Conservation (phyloP, 73 alveolate species). For the Loxodes magnus region DNA sequence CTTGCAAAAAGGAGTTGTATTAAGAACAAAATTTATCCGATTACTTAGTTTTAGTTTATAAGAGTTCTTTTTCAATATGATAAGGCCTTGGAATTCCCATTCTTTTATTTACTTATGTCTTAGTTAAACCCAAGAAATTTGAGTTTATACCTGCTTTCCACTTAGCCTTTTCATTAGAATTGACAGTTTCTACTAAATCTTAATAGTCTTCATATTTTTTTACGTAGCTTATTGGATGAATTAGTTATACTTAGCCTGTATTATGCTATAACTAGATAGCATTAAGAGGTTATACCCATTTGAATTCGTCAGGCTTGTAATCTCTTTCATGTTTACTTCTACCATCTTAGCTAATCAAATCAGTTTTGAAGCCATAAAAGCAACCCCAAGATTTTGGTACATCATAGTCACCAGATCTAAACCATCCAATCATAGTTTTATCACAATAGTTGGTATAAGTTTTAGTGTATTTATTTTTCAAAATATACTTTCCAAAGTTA, state of each 20-base stretch:
- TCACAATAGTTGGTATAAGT: conserved; percentile 31
- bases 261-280: background rate
- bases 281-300: too few relatives aligned
- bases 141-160: conserved; percentile 47
- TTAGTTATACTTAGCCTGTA: conserved; percentile 5
- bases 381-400: conserved; percentile 15
- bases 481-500: conserved; percentile 36
- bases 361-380: conserved; percentile 23
- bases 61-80: too few relatives aligned
- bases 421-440: conserved; percentile 54
- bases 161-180: conserved; percentile 25
- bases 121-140: conserved; percentile 33
- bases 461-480: background rate
- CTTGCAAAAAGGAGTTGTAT: too few relatives aligned
- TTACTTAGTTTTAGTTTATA: too few relatives aligned
- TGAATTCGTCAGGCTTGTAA: too few relatives aligned
- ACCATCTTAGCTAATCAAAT: too few relatives aligned
- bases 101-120: conserved; percentile 16
- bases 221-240: conserved; percentile 1
- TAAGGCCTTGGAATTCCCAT: too few relatives aligned
- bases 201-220: conserved; percentile 26
- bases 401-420: conserved; percentile 15
- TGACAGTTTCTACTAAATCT: conserved; percentile 9
- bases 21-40: too few relatives aligned
- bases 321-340: too few relatives aligned